Evolutionary conservation across 805 yeast genomes (phyloP), one percentile per base, ranked within the genome.

Genomic region (Candida suzukii): DNA sequence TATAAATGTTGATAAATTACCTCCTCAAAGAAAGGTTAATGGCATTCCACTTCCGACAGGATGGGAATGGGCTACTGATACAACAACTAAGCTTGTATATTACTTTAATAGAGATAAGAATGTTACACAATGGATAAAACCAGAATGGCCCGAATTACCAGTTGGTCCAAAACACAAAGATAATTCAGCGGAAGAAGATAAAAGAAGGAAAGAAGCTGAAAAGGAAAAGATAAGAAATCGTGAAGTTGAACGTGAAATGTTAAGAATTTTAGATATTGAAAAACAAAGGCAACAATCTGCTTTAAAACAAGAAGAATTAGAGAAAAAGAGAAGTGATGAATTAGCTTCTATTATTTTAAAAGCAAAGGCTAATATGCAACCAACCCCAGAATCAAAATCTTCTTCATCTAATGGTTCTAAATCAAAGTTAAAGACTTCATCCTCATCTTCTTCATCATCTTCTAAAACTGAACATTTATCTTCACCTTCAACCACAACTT

Each of bases 1-100:
- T 35, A 17, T 51, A 3, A 48, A 49, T 32, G 38, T 46, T 6
- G 39, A 34, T 13, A n/a, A 28, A 4, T 22, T 53, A 18, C 49
- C 57, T 3, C 48, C 45, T n/a, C 51, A 50, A 25, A 46, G 40
- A 31, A 46, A 45, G 14, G 12, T 47, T n/a, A 58, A 59, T 21
- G 67, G 63, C 4, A 56, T 51, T 2, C 54, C 61, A 1, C 66
- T 79, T 22, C 86, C 88, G 2, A 65, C 66, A 1, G 85, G 85
- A 2, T 83, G 93, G 93, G 77, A 73, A 39, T 66, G 71, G 49
- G 78, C 83, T 0, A 57, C 58, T 20, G 79, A 74, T 44, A 62
- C 67, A 4, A 63, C 59, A 25, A 52, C 75, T 6, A 71, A 73
- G 13, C 59, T 59, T 13, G 57, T 52, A 14, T 81, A 79, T 54